Evolutionary conservation across 2,329 filamentous ascomycete genomes (phyloP), one percentile per base, ranked within the genome.

Genomic region (Corynespora cassiicola): DNA sequence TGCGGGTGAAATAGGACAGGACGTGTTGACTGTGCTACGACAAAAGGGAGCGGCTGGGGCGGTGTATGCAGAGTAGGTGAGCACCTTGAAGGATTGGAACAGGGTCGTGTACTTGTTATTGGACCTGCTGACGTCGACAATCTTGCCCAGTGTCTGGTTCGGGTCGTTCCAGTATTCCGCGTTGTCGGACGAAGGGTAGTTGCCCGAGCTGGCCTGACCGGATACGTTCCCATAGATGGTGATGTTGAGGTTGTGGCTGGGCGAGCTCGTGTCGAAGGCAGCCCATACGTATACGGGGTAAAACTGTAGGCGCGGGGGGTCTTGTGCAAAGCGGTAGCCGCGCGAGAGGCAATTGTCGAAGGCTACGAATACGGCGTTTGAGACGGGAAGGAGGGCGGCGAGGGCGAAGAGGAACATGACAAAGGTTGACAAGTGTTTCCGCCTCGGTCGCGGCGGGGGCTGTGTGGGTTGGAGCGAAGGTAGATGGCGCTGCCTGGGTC

Each of bases 171-270:
- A 76, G n/a, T n/a, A n/a, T 30, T 75, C 71, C 0, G 80, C 67
- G 60, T 82, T 78, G 54, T 78, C 68, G 12, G 78, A 69, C 0
- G 80, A 57, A 21, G 89, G 90, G 36, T 90, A 79, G 2, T 69
- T 44, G n/a, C 74, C 72, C 9, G 70, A 61, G 2, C 76, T 75
- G 28, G 79, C 76, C 33, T 85, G 82, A 30, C 94, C 94, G 7
- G 86, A 88, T 19, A 97, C 90, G 68, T 97, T 96, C 34, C 91
- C 92, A 74, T 90, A 97, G 30, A 96, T 80, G 2, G 84, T 94
- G 38, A 96, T 74, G 47, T 81, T 83, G 31, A 99, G 76, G 25
- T 78, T 81, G 61, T 91, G 82, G 33, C 73, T 77, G 4, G 79
- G 65, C 47, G 79, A 72, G 10, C 73, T 66, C 18, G 79, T 76